phyloP scores from a whole-genome alignment of 2,329 filamentous ascomycete species.

The Aspergillus hortae region DNA sequence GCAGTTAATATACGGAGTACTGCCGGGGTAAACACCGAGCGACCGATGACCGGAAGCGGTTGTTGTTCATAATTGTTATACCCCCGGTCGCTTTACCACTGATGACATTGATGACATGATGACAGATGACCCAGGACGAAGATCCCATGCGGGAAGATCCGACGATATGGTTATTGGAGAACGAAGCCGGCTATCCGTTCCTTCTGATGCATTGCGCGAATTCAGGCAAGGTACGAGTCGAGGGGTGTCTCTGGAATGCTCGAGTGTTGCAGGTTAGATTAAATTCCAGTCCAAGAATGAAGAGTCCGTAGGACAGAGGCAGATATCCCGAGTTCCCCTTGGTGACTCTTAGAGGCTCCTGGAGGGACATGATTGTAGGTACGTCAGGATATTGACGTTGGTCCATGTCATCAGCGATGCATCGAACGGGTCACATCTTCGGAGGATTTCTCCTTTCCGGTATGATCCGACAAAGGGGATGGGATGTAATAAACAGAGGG shows the following conservation, averaged over 20 bases:
- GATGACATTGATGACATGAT: neutral
- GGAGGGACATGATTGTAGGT: neutral
- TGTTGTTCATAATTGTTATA: neutral
- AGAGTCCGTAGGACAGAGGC: neutral
- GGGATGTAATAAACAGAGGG: neutral
- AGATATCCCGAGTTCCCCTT: too few species aligned
- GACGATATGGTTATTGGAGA: constrained; percentile 16
- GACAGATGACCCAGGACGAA: neutral
- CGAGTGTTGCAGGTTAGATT: neutral
- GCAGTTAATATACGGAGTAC: neutral
- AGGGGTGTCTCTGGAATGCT: neutral
- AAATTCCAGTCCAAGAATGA: neutral
- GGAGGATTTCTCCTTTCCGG: neutral
- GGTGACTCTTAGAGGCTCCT: too few species aligned
- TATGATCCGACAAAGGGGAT: neutral
- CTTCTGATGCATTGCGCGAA: neutral
- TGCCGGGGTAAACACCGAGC: neutral
- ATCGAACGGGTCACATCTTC: neutral
- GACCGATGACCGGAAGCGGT: neutral
- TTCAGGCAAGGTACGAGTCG: neutral
- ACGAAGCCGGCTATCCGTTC: neutral
- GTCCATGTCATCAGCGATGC: neutral
- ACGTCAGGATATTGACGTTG: neutral
- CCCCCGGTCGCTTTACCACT: neutral
- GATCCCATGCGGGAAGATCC: constrained; percentile 12